Base-by-base conservation (phyloP, 164 flowering plant species). In the Euptelea pleiosperma region DNA sequence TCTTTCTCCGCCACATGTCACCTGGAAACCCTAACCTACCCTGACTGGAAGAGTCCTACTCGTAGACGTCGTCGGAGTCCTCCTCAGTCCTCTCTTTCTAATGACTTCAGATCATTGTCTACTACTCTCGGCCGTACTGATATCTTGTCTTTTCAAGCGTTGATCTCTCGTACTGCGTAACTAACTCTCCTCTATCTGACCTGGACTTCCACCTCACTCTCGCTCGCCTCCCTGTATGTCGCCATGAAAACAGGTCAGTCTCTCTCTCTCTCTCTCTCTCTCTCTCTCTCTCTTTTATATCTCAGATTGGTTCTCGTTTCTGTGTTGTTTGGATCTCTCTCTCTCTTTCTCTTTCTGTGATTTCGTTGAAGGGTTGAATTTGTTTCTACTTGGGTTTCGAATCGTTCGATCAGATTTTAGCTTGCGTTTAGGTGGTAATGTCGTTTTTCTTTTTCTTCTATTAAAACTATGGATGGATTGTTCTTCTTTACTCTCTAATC, bases 121-220 rank as follows among this genome's bases (percentile, higher is more conserved):
- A 16, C 28, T 11, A 3, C 25, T 22, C 28, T 62, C 40, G 41
- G 34, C 62, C 39, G 53, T 44, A n/a, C 14, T n/a, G n/a, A n/a
- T n/a, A n/a, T n/a, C n/a, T n/a, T n/a, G n/a, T n/a, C 28, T 52
- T 51, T 34, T 28, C 37, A 49, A 31, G 53, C 49, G 45, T 36
- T 37, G 33, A 39, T 54, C 12, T 6, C 14, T n/a, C n/a, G n/a
- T n/a, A n/a, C n/a, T n/a, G n/a, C n/a, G n/a, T n/a, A n/a, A n/a
- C n/a, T n/a, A n/a, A n/a, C 18, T 51, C 25, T 40, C 24, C 8
- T 43, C 46, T 52, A 21, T 57, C 66, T 64, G 57, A 69, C 64
- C 56, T 73, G 77, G 75, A 70, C 73, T 60, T 73, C 75, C 75
- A 74, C 75, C 65, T 79, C 77, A 72, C 31, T 25, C 41, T 47